These are phyloP conservation scores for Mortierella claussenii DNA, from an alignment of 192 early-diverging fungal species.

Conservation along the genomic window DNA sequence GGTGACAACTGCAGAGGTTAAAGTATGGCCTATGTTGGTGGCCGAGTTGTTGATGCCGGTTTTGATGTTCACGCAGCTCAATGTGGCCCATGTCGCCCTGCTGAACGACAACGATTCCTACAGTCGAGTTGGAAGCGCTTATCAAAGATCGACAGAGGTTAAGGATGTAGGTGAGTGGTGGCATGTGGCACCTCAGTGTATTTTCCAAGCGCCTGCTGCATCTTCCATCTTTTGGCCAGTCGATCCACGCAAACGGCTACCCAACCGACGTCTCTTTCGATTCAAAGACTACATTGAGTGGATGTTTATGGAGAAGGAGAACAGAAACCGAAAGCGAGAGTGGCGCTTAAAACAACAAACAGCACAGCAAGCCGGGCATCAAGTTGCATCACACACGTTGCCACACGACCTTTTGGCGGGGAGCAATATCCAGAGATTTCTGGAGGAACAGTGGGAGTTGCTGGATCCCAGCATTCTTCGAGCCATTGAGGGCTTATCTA, in stretches of 20 bases:
- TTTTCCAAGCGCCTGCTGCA: slow-evolving; percentile 16
- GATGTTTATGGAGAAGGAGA: slow-evolving; percentile 36
- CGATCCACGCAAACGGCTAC: slow-evolving; percentile 10
- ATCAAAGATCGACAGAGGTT: not conserved
- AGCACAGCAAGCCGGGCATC: not conserved
- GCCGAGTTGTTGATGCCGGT: slow-evolving; percentile 35
- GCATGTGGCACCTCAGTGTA: slow-evolving; percentile 5
- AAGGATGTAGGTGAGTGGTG: slow-evolving; percentile 8
- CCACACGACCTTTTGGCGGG: not conserved
- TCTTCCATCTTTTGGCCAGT: slow-evolving; percentile 30
- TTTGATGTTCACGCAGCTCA: slow-evolving; percentile 20
- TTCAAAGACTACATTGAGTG: slow-evolving; percentile 37
- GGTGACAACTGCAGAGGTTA: not conserved
- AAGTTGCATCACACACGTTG: not conserved
- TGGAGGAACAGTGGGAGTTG: slow-evolving; percentile 13
- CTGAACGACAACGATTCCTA: slow-evolving; percentile 14
- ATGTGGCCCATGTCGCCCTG: too few species aligned
- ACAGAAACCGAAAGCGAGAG: slow-evolving; percentile 5
- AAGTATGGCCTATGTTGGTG: slow-evolving; percentile 31
- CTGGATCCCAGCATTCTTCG: slow-evolving; percentile 23
- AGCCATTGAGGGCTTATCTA: slow-evolving; percentile 12
- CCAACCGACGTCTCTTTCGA: slow-evolving; percentile 16
- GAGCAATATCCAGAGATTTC: not conserved
- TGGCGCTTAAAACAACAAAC: not conserved
- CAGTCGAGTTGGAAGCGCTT: not conserved